Percentiles rank a stretch among this genome's conserved stretches.
Conservation (phyloP, 108 stramenopile genomes). For the Craspedostauros australis region DNA sequence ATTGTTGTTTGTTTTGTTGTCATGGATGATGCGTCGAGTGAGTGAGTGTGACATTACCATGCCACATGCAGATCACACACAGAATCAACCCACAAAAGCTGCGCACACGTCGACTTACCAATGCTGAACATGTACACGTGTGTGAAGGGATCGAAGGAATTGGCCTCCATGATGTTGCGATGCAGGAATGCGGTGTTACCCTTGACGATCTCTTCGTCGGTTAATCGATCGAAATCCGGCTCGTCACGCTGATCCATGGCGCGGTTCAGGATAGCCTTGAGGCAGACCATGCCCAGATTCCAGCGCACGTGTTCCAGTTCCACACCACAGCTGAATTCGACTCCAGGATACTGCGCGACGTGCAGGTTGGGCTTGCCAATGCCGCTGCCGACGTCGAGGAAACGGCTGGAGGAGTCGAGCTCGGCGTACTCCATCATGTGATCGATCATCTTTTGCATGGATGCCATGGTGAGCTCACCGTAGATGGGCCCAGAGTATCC, state of each 20-base stretch:
- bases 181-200: constrained; percentile 59
- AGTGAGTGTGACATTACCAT: not conserved
- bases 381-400: constrained; percentile 97
- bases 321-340: constrained; percentile 86
- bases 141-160: constrained; percentile 91
- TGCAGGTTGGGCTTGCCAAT: constrained; percentile 98
- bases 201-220: constrained; percentile 21
- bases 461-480: constrained; percentile 87
- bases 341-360: constrained; percentile 85
- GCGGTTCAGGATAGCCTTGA: constrained; percentile 50
- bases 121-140: constrained; percentile 99
- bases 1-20: too few species aligned
- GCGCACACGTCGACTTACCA: constrained; percentile 25
- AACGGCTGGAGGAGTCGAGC: constrained; percentile 67
- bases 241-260: constrained; percentile 11
- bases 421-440: constrained; percentile 73
- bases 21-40: not conserved
- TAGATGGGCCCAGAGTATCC: constrained; percentile 87
- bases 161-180: constrained; percentile 80
- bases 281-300: constrained; percentile 71
- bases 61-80: not conserved
- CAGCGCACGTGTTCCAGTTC: constrained; percentile 85
- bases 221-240: not conserved
- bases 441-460: constrained; percentile 87
- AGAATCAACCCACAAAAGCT: not conserved